A percentile compares a stretch with the other conserved stretches of the same genome.
Conservation (phyloP, 768 basidiomycete species). For the Hemileccinum impolitum region DNA sequence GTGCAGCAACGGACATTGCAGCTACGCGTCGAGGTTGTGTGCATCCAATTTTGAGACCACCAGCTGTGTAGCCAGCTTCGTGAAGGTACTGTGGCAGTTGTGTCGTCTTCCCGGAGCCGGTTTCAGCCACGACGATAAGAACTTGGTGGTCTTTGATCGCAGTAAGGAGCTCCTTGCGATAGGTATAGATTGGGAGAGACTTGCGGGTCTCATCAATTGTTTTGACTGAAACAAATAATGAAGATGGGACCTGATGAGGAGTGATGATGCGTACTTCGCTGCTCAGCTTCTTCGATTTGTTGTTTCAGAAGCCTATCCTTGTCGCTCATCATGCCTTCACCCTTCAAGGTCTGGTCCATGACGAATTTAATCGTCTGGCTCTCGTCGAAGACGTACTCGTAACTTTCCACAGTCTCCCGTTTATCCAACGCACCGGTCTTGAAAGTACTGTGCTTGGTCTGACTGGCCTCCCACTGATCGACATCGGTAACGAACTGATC, state of each 20-base stretch:
- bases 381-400: conserved; percentile 98
- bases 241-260: background rate
- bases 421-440: conserved; percentile 92
- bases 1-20: conserved; percentile 98
- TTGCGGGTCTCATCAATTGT: conserved; percentile 93
- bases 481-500: conserved; percentile 96
- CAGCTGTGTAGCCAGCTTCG: conserved; percentile 91
- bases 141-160: conserved; percentile 92
- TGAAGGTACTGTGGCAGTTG: conserved; percentile 98
- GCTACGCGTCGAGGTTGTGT: conserved; percentile 98
- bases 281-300: conserved; percentile 90
- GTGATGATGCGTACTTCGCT: conserved; percentile 59
- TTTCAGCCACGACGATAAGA: conserved; percentile 96
- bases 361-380: conserved; percentile 95
- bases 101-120: conserved; percentile 98
- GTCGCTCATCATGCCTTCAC: conserved; percentile 67
- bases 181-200: conserved; percentile 86
- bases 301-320: conserved; percentile 82
- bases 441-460: conserved; percentile 86
- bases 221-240: conserved; percentile 49
- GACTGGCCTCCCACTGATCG: conserved; percentile 95
- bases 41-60: conserved; percentile 81
- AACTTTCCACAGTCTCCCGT: conserved; percentile 73
- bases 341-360: conserved; percentile 73
- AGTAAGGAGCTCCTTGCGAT: conserved; percentile 82